These are phyloP conservation scores for Fusarium torreyae DNA, from an alignment of 2,329 filamentous ascomycete species.

Conservation along the genomic window DNA sequence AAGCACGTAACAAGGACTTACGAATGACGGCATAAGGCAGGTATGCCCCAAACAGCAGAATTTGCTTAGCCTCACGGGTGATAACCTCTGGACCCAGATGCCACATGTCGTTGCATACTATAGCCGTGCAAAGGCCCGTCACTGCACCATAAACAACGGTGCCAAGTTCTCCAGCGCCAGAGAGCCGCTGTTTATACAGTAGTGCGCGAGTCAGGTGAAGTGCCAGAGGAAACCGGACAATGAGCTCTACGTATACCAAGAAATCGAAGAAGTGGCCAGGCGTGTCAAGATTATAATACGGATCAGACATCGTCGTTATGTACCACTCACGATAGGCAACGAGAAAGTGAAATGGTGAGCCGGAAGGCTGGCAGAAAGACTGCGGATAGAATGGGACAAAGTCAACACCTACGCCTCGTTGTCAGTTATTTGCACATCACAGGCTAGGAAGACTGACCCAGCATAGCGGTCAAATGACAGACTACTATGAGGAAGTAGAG, in stretches of 20 bases:
- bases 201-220: neutral
- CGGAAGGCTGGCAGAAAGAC: neutral
- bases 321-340: neutral
- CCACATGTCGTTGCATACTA: slow-evolving; percentile 1
- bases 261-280: neutral
- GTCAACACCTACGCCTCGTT: neutral
- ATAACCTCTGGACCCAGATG: neutral
- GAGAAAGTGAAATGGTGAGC: slow-evolving; percentile 4
- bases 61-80: neutral
- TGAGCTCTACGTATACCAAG: neutral
- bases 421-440: neutral
- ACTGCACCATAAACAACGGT: neutral
- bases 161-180: neutral
- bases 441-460: neutral
- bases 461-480: neutral
- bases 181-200: neutral
- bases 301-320: neutral
- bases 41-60: neutral
- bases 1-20: neutral
- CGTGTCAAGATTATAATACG: neutral
- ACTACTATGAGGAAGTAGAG: neutral
- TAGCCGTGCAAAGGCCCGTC: neutral
- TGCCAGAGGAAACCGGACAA: neutral
- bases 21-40: neutral
- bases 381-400: neutral